Percentiles rank a stretch among this genome's conserved stretches.
Conservation (phyloP, 768 basidiomycete species). For the Lactifluus hygrophoroides region DNA sequence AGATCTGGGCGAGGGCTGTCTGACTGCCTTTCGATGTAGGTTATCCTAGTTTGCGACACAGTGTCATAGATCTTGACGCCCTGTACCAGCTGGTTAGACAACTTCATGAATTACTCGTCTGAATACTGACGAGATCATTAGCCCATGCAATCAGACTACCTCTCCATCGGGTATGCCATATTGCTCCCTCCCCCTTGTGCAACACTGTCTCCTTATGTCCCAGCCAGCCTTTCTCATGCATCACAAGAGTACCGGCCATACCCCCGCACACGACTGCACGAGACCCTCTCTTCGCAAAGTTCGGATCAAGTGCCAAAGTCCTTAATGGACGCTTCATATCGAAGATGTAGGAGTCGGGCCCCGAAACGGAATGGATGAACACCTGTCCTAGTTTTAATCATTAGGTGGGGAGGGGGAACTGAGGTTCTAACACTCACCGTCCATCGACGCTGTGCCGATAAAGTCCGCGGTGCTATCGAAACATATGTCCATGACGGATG, state of each 20-base stretch:
- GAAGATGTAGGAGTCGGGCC: conserved; percentile 73
- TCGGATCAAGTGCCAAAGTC: conserved; percentile 82
- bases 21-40: conserved; percentile 73
- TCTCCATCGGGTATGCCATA: conserved; percentile 88
- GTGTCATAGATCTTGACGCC: conserved; percentile 94
- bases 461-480: conserved; percentile 84
- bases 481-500: conserved; percentile 77
- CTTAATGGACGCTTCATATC: conserved; percentile 91
- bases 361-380: conserved; percentile 73
- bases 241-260: conserved; percentile 74
- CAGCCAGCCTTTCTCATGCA: conserved; percentile 94
- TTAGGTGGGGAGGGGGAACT: background rate
- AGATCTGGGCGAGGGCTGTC: conserved; percentile 88
- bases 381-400: conserved; percentile 65
- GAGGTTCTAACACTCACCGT: conserved; percentile 52
- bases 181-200: conserved; percentile 83
- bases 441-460: conserved; percentile 85
- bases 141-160: conserved; percentile 91
- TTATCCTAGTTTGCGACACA: conserved; percentile 63
- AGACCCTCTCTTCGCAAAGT: conserved; percentile 70
- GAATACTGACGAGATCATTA: conserved; percentile 65
- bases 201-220: conserved; percentile 86
- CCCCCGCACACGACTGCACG: conserved; percentile 88
- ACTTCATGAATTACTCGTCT: background rate
- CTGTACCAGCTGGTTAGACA: conserved; percentile 31